Conservation (phyloP, 208 protist genomes). For the Acanthamoeba sp. region DNA sequence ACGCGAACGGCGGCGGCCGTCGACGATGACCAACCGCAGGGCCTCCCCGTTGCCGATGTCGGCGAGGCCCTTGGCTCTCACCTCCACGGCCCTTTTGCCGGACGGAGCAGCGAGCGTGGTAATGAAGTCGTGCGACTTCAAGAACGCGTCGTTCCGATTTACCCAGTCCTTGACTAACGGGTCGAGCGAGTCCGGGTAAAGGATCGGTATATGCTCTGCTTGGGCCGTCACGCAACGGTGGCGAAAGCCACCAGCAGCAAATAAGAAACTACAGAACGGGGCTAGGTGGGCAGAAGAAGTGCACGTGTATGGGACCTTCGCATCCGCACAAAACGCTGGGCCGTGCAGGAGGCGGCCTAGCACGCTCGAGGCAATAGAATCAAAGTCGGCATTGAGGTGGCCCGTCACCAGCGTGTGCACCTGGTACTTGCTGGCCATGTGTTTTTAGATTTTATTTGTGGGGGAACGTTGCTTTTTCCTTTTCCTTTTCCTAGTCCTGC, state of each 20-base stretch:
- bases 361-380: slow-evolving; percentile 53
- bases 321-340: background rate
- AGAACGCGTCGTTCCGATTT: background rate
- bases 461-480: too few relatives aligned
- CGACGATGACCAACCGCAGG: slow-evolving; percentile 38
- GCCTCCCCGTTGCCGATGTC: background rate
- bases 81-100: background rate
- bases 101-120: background rate
- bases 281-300: background rate
- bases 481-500: too few relatives aligned
- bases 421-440: background rate
- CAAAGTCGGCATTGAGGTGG: slow-evolving; percentile 72
- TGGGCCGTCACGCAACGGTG: background rate
- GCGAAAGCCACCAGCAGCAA: background rate
- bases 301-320: background rate
- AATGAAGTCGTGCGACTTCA: slow-evolving; percentile 64
- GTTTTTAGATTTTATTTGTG: background rate
- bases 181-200: slow-evolving; percentile 46
- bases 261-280: background rate
- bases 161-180: slow-evolving; percentile 50
- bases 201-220: background rate
- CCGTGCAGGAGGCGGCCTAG: slow-evolving; percentile 1
- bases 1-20: background rate
- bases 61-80: background rate
- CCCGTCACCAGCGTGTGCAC: slow-evolving; percentile 7